Conservation (phyloP, 140 eudicot species). For the Anethum foeniculum region DNA sequence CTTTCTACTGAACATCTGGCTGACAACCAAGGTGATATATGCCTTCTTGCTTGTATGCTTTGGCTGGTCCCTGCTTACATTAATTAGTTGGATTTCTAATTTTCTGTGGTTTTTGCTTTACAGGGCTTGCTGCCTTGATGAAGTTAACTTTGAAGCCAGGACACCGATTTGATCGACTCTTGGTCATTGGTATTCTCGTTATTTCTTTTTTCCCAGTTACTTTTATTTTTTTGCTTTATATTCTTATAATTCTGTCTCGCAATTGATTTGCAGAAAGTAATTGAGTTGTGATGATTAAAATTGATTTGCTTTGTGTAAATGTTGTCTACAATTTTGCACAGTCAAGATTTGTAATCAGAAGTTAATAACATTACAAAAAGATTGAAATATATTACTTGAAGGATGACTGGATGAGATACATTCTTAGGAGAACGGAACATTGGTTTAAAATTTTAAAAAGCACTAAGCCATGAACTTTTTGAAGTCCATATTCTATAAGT, state of each 20-base stretch:
- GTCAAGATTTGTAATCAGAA: background rate
- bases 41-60: background rate
- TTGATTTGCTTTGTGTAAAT: background rate
- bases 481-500: background rate
- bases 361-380: background rate
- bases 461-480: background rate
- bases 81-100: background rate
- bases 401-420: background rate
- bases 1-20: slow-evolving; percentile 76
- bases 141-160: slow-evolving; percentile 67
- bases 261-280: background rate
- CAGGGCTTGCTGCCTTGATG: slow-evolving; percentile 66
- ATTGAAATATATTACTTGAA: background rate
- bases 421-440: background rate
- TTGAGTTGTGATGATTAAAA: background rate
- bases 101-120: slow-evolving; percentile 6
- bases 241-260: background rate
- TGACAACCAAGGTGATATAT: slow-evolving; percentile 62
- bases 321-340: background rate
- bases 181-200: slow-evolving; percentile 60
- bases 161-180: slow-evolving; percentile 63
- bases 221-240: background rate
- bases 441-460: background rate
- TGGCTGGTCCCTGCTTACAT: slow-evolving; percentile 2
- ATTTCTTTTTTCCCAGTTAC: background rate